Conservation (phyloP, 2,329 filamentous ascomycete genomes). For the Cercospora zeina region DNA sequence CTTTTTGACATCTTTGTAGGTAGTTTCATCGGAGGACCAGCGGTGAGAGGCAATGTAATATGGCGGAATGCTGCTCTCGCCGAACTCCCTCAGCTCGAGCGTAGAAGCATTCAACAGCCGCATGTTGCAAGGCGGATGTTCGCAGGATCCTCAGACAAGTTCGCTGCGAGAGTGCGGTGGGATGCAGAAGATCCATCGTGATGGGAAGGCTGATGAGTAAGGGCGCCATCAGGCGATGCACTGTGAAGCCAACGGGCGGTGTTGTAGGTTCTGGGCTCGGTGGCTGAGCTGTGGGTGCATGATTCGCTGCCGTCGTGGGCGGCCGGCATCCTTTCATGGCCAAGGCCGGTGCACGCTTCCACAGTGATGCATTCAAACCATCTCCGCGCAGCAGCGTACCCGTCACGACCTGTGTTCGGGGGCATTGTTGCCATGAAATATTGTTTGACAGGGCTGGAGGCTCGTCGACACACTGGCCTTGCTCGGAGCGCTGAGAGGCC, state of each 20-base stretch:
- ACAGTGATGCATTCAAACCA: no score
- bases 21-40: slow-evolving; percentile 9
- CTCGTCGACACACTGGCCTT: neutral
- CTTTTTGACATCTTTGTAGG: slow-evolving; percentile 18
- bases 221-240: neutral
- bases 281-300: neutral
- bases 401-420: no score
- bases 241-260: neutral
- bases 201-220: neutral
- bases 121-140: slow-evolving; percentile 18
- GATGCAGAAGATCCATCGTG: neutral
- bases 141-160: neutral
- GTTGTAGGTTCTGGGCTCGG: neutral
- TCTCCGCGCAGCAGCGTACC: no score
- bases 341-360: neutral
- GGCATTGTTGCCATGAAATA: no score
- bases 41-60: slow-evolving; percentile 14
- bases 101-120: slow-evolving; percentile 29
- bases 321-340: neutral
- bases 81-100: slow-evolving; percentile 25
- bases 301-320: neutral
- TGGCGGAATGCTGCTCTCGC: slow-evolving; percentile 9
- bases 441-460: neutral
- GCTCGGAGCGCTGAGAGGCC: neutral
- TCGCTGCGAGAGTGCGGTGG: neutral